Percentiles rank a stretch among this genome's conserved stretches.
These are phyloP conservation scores for Barnettozyma pratensis DNA, from an alignment of 805 yeast species.

Conservation along the genomic window DNA sequence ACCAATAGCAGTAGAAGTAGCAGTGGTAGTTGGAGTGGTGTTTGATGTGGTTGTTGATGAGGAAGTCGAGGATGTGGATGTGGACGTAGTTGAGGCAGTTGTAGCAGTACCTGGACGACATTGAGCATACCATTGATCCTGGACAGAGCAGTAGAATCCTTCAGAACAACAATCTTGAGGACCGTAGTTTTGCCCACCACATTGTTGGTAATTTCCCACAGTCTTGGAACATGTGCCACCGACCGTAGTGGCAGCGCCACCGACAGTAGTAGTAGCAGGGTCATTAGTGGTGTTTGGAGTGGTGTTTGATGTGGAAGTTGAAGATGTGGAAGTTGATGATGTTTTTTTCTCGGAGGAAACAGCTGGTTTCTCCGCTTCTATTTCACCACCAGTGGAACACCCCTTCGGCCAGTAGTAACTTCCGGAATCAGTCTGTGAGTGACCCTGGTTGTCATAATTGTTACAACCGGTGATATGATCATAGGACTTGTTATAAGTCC, in stretches of 20 bases:
- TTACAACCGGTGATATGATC: conserved; percentile 21
- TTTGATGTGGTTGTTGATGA: neutral
- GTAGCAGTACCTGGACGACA: conserved; percentile 10
- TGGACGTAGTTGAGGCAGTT: neutral
- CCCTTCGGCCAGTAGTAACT: conserved; percentile 19
- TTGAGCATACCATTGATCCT: conserved; percentile 13
- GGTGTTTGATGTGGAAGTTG: neutral
- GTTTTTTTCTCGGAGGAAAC: neutral
- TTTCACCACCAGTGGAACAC: conserved; percentile 13
- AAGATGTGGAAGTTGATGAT: conserved; percentile 1
- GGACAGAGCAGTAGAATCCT: conserved; percentile 9
- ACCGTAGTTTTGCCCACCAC: conserved; percentile 16
- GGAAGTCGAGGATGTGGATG: neutral
- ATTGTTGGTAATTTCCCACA: conserved; percentile 8
- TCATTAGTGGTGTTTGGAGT: neutral
- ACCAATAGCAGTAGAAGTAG: neutral
- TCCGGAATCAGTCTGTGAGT: conserved; percentile 19
- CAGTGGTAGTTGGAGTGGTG: too few relatives aligned
- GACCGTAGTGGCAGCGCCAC: neutral
- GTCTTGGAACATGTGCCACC: neutral
- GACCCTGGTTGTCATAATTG: conserved; percentile 17
- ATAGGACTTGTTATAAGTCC: conserved; percentile 19
- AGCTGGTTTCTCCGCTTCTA: too few relatives aligned
- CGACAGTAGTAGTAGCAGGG: neutral
- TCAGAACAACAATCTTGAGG: conserved; percentile 12